Evolutionary conservation across 2,329 filamentous ascomycete genomes (phyloP), one percentile per base, ranked within the genome.

Genomic region (Curvularia spicifera): DNA sequence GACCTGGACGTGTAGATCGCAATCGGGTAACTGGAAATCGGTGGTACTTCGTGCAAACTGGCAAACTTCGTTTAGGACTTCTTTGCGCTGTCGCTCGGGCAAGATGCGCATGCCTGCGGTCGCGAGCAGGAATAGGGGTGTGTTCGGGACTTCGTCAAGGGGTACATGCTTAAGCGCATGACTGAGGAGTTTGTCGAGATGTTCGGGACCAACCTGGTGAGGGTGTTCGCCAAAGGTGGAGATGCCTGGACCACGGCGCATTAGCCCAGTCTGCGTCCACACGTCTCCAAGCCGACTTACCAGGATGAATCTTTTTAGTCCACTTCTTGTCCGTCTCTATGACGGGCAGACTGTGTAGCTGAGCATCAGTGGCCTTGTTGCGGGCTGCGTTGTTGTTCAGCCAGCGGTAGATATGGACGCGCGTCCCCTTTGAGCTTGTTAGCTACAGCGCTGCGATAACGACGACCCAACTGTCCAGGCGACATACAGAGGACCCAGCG

Each of bases 331-430:
- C 89, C 5, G 93, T 93, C 73, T 91, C 87, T 65, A 99, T 82
- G 68, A 89, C 86, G 2, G 95, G 95, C 28, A 99, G 80, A 49
- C 84, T 86, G 57, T 86, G 84, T 48, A 93, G 75, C 42, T 90
- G 84, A 40, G 86, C 78, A 20, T 80, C 71, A 44, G 83, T 81
- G 35, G 86, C 88, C 54, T 88, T 80, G 60, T 87, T 83, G 70
- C 86, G 81, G 64, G 90, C 89, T 66, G 84, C 84, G 39, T 86
- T 82, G 64, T 88, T 88, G 72, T 96, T 90, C 72, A 93, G 86
- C 95, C 95, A 99, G 78, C 89, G 87, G 80, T 99, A 99, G 57
- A 99, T 87, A 78, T 99, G 92, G 63, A 97, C 85, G 75, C 95
- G 90, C 71, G 94, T 98, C 76, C 95, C 94, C 78, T 85, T 59